A percentile compares a stretch with the other conserved stretches of the same genome.
phyloP scores from a whole-genome alignment of 352 stramenopile genomes.

The Phytophthora pisi region DNA sequence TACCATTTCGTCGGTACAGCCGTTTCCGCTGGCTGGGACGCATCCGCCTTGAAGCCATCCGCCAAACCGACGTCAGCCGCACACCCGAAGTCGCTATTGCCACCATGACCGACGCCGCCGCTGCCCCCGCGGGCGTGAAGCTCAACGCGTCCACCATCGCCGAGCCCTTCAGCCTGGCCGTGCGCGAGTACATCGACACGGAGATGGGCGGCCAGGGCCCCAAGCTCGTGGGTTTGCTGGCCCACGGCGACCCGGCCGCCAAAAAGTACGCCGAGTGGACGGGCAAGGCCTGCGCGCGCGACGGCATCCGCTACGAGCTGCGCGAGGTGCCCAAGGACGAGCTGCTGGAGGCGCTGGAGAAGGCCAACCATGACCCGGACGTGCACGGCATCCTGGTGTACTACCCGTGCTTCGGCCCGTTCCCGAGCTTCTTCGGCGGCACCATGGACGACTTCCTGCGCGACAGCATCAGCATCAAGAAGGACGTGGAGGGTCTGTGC shows the following conservation, averaged over 20 bases:
- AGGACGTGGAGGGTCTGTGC: conserved; percentile 97
- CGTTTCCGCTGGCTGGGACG: conserved; percentile 17
- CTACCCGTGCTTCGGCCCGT: conserved; percentile 97
- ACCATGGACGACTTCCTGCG: conserved; percentile 98
- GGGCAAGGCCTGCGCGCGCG: conserved; percentile 92
- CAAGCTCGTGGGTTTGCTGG: conserved; percentile 92
- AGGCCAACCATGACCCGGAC: conserved; percentile 93
- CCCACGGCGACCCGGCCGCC: conserved; percentile 94
- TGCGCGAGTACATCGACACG: conserved; percentile 81
- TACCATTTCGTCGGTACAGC: conserved; percentile 13
- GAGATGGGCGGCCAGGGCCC: conserved; percentile 81
- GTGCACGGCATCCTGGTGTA: conserved; percentile 98
- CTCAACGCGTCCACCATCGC: conserved; percentile 84
- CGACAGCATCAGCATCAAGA: conserved; percentile 96
- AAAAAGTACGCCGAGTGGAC: conserved; percentile 98
- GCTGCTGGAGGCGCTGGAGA: conserved; percentile 92
- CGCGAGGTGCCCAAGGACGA: conserved; percentile 93
- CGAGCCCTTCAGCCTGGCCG: conserved; percentile 85
- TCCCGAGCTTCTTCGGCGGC: conserved; percentile 96
- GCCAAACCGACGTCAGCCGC: conserved; percentile 5
- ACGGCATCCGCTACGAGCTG: conserved; percentile 98
- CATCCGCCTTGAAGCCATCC: conserved; percentile 10
- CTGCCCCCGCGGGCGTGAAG: conserved; percentile 47
- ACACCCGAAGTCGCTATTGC: background rate
- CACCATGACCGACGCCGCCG: conserved; percentile 22